These are phyloP conservation scores for Fusarium albidum DNA, from an alignment of 2,329 filamentous ascomycete species.

Conservation along the genomic window DNA sequence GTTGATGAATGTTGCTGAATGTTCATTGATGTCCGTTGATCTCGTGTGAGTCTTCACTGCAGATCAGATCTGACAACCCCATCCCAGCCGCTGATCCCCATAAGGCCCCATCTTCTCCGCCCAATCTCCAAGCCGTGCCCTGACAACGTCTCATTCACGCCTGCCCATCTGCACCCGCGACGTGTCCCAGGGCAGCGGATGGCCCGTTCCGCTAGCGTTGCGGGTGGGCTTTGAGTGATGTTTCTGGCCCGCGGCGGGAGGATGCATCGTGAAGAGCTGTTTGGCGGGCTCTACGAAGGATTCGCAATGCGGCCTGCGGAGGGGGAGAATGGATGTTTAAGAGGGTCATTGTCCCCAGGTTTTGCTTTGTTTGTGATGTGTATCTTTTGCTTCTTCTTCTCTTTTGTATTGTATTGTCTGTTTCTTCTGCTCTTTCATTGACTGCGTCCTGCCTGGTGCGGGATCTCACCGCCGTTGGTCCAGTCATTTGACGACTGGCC, in stretches of 20 bases:
- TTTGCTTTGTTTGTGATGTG: not conserved
- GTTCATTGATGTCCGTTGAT: too few relatives aligned
- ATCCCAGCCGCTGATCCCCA: slow-evolving; percentile 1
- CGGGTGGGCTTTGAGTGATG: slow-evolving; percentile 4
- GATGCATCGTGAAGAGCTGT: not conserved
- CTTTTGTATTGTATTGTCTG: too few relatives aligned
- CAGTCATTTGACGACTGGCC: too few relatives aligned
- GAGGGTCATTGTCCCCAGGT: not conserved
- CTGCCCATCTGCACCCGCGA: slow-evolving; percentile 2
- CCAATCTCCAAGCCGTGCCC: not conserved
- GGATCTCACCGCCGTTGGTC: too few relatives aligned
- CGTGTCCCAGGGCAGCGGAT: slow-evolving; percentile 10
- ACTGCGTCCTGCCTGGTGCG: not conserved
- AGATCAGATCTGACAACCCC: not conserved
- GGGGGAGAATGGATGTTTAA: not conserved
- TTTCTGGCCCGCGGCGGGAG: not conserved
- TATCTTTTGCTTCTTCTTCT: not conserved
- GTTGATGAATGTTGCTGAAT: too few relatives aligned
- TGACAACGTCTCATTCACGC: not conserved
- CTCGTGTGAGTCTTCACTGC: not conserved
- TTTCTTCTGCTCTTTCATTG: not conserved
- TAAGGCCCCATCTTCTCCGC: not conserved
- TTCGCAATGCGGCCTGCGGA: not conserved
- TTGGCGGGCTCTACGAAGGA: not conserved
- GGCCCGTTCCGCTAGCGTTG: slow-evolving; percentile 7